Evolutionary conservation across 192 early-diverging fungal species (phyloP).

Genomic region (Umbelopsis ramanniana): DNA sequence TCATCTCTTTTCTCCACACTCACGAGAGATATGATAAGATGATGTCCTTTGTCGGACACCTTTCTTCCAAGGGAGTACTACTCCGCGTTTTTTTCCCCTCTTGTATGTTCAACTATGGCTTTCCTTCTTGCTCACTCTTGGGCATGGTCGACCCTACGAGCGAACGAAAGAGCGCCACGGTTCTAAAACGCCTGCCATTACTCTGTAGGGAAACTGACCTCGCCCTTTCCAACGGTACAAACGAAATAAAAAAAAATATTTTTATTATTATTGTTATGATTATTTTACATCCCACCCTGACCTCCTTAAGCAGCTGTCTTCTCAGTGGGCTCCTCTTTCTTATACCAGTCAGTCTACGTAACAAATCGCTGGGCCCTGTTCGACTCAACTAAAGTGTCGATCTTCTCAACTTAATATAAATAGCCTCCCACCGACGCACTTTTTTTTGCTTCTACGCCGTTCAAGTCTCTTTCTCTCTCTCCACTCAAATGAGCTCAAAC

Average conservation of each 20-base stretch:
- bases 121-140: too few species aligned
- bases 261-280: background rate
- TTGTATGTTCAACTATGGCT: too few species aligned
- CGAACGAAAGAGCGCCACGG: too few species aligned
- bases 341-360: background rate
- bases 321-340: background rate
- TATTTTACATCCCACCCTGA: conserved; percentile 3
- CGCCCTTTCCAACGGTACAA: too few species aligned
- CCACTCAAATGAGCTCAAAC: conserved; percentile 9
- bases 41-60: conserved; percentile 15
- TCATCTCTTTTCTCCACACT: conserved; percentile 3
- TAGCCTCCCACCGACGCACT: background rate
- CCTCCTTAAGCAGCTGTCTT: background rate
- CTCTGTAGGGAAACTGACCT: too few species aligned
- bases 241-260: too few species aligned
- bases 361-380: background rate
- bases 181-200: too few species aligned
- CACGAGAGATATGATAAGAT: conserved; percentile 16
- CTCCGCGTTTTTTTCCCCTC: background rate
- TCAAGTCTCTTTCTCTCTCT: background rate
- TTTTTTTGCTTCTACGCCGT: background rate
- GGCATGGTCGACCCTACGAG: too few species aligned
- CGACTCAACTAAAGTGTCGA: background rate
- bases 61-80: background rate
- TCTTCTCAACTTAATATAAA: background rate